Evolutionary conservation across 176 grass and related monocot species (phyloP).

Genomic region (Alopecurus myosuroides): DNA sequence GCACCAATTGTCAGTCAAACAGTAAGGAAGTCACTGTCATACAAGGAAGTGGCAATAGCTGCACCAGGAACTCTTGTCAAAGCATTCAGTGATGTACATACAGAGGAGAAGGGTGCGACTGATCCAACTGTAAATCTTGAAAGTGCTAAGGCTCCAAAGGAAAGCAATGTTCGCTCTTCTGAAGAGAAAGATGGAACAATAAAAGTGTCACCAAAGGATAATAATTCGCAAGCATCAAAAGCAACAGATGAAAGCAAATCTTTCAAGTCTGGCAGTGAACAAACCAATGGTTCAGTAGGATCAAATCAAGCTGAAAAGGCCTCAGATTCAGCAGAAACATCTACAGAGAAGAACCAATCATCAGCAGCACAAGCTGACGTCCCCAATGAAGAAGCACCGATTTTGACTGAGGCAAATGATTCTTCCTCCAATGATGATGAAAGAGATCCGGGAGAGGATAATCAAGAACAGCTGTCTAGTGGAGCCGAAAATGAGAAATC

Average conservation of each 20-base stretch:
- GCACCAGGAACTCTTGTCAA: conserved; percentile 84
- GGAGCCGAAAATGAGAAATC: conserved; percentile 75
- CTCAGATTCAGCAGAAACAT: conserved; percentile 30
- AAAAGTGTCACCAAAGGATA: conserved; percentile 38
- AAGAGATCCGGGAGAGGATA: conserved; percentile 52
- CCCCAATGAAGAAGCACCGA: conserved; percentile 40
- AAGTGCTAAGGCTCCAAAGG: conserved; percentile 24
- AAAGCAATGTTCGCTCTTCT: conserved; percentile 22
- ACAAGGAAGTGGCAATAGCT: conserved; percentile 97
- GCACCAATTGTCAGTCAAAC: conserved; percentile 36
- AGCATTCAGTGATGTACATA: conserved; percentile 44
- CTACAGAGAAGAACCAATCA: conserved; percentile 22
- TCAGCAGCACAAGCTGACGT: conserved; percentile 27
- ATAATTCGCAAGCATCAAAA: conserved; percentile 30
- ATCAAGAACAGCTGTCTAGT: conserved; percentile 57
- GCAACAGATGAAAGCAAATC: conserved; percentile 32
- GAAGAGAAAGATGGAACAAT: conserved; percentile 44
- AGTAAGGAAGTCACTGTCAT: conserved; percentile 89
- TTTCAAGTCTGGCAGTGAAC: conserved; percentile 9
- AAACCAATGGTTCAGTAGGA: conserved; percentile 15
- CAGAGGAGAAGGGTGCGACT: conserved; percentile 34
- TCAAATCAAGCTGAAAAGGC: conserved; percentile 29
- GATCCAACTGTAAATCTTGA: conserved; percentile 36
- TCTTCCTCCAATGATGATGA: conserved; percentile 59
- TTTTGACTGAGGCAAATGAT: conserved; percentile 45